Evolutionary conservation across 2,329 filamentous ascomycete genomes (phyloP).

Genomic region (Amphichorda felina): DNA sequence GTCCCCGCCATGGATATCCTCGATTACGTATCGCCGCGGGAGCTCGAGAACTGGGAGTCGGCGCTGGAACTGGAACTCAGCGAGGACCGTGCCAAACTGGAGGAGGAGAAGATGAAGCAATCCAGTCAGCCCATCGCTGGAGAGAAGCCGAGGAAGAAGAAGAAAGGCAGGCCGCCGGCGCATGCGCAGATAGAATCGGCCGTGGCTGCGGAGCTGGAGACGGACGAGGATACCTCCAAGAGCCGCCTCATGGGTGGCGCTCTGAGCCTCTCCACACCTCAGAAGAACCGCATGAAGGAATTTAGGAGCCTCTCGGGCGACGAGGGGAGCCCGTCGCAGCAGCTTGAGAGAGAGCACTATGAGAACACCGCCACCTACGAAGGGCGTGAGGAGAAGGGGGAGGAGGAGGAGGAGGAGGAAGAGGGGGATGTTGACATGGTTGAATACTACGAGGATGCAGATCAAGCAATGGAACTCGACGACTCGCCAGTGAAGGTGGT

Average conservation of each 20-base stretch:
- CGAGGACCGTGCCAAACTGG: conserved; percentile 16
- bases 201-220: conserved; percentile 13
- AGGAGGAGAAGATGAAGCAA: conserved; percentile 1
- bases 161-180: conserved; percentile 15
- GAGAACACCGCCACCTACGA: not conserved
- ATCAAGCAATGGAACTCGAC: too few relatives aligned
- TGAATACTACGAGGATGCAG: conserved; percentile 2
- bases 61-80: conserved; percentile 28
- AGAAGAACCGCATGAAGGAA: conserved; percentile 16
- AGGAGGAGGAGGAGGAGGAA: conserved; percentile 10
- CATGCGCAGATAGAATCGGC: conserved; percentile 17
- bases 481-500: too few relatives aligned
- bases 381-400: conserved; percentile 10
- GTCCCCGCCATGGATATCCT: conserved; percentile 35
- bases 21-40: conserved; percentile 45
- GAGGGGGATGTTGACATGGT: conserved; percentile 4
- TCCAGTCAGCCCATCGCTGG: not conserved
- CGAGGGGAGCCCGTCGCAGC: conserved; percentile 14
- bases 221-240: conserved; percentile 9
- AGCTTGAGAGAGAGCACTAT: conserved; percentile 11
- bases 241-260: conserved; percentile 14
- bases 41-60: conserved; percentile 46
- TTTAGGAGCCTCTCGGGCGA: conserved; percentile 16
- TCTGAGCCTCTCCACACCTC: conserved; percentile 23
- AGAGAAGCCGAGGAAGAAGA: conserved; percentile 7